Evolutionary conservation across 1,139 yeast species (phyloP), one percentile per base, ranked within the genome.

Genomic region (Lodderomyces beijingensis): DNA sequence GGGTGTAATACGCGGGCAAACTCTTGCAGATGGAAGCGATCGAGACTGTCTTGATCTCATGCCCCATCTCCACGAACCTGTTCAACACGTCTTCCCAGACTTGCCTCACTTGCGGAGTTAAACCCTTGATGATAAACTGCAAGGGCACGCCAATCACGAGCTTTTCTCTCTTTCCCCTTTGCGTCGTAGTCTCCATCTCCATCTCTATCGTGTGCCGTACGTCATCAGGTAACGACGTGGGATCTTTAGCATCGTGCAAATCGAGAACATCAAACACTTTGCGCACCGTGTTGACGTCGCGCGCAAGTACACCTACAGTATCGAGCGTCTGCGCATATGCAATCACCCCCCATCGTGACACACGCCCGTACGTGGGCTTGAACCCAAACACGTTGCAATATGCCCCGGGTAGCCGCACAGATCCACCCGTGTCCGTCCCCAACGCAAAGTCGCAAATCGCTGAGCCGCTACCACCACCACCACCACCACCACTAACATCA

Each of bases 381-480:
- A 85, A 88, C 1, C 98, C 98, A 28, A 75, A 61, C 0, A 83
- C 70, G 1, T 87, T 85, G 46, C 94, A 82, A 55, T 83, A 86
- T 15, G 95, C 79, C 1, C 95, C 94, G 0, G 99, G 99, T 15
- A 84, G 64, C 38, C 99, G 65, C 1, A 91, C 87, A 0, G 96
- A 87, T 0, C 99, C 99, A 3, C 99, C 99, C 0, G 99, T 91
- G 49, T 91, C 99, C 0, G 97, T 85, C 0, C 98, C 99, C 27
- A 93, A 57, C 1, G 64, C 44, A 42, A 80, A 79, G 49, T 82
- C 85, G 18, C 79, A 83, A 44, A 78, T 50, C 5, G 19, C 20
- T 10, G 10, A 11, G 6, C 25, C 14, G 12, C 6, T 14, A n/a
- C 7, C 25, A 8, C 10, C 21, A 8, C 21, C 21, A 8, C 7